phyloP scores from a whole-genome alignment of 2,329 filamentous ascomycete species.

The Hansfordia pulvinata region DNA sequence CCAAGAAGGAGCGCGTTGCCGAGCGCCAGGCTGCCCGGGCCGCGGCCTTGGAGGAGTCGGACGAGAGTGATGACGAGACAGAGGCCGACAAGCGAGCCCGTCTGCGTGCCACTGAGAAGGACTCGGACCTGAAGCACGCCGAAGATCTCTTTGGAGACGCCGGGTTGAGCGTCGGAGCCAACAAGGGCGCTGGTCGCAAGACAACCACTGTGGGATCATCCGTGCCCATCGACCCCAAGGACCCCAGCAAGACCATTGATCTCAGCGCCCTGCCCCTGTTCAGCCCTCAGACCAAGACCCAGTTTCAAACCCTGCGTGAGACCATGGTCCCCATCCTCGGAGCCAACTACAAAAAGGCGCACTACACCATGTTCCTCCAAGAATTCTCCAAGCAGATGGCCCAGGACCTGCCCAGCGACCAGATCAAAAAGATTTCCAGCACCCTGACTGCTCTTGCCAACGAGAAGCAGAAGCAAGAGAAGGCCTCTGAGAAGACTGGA shows the following conservation, averaged over 20 bases:
- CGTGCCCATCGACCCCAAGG: slow-evolving; percentile 56
- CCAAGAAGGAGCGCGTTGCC: slow-evolving; percentile 72
- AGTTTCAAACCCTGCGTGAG: slow-evolving; percentile 70
- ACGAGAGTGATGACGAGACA: slow-evolving; percentile 57
- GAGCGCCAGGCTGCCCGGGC: slow-evolving; percentile 56
- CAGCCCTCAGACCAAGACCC: slow-evolving; percentile 74
- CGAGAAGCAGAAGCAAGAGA: slow-evolving; percentile 98
- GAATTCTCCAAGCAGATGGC: slow-evolving; percentile 81
- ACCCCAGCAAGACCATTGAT: slow-evolving; percentile 71
- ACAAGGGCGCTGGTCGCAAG: slow-evolving; percentile 52
- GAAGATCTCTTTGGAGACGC: slow-evolving; percentile 76
- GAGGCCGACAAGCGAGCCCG: slow-evolving; percentile 62
- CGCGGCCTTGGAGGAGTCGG: slow-evolving; percentile 34
- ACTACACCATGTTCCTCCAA: slow-evolving; percentile 80
- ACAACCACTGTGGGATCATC: slow-evolving; percentile 48
- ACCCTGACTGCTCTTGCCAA: slow-evolving; percentile 81
- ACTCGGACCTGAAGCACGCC: slow-evolving; percentile 78
- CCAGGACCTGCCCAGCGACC: slow-evolving; percentile 77
- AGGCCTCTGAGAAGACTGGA: slow-evolving; percentile 79
- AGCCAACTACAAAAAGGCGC: slow-evolving; percentile 69
- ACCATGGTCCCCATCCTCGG: slow-evolving; percentile 68
- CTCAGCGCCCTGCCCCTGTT: slow-evolving; percentile 71
- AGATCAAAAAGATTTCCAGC: slow-evolving; percentile 93
- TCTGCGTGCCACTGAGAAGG: slow-evolving; percentile 68
- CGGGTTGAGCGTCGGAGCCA: slow-evolving; percentile 49